Evolutionary conservation across 2,329 filamentous ascomycete genomes (phyloP).

Genomic region (Calonectria leucothoes): DNA sequence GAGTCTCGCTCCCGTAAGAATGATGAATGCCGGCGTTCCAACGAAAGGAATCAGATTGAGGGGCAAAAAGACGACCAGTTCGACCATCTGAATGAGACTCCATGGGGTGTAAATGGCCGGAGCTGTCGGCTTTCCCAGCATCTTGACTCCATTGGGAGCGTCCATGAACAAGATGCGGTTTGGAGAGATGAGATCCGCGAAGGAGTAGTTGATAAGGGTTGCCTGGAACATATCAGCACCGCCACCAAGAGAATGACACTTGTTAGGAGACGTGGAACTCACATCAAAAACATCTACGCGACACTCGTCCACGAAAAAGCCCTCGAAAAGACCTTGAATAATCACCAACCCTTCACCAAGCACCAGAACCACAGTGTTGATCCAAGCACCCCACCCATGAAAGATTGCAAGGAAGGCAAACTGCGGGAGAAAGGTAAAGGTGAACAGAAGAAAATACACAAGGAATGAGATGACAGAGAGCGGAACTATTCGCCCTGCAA

Average conservation of each 20-base stretch:
- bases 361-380: conserved; percentile 88
- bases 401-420: conserved; percentile 91
- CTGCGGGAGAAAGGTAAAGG: conserved; percentile 89
- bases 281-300: conserved; percentile 88
- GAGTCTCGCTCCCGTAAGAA: conserved; percentile 87
- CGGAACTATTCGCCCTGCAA: conserved; percentile 81
- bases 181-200: conserved; percentile 74
- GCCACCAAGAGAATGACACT: no score
- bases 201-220: conserved; percentile 80
- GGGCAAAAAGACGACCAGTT: conserved; percentile 82
- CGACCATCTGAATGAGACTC: conserved; percentile 88
- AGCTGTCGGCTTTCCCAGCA: conserved; percentile 83
- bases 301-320: conserved; percentile 84
- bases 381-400: conserved; percentile 87
- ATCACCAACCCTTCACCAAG: conserved; percentile 85
- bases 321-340: conserved; percentile 77
- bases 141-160: conserved; percentile 78
- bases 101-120: conserved; percentile 87
- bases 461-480: conserved; percentile 84
- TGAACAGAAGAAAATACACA: conserved; percentile 87
- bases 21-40: conserved; percentile 85
- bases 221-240: conserved; percentile 54
- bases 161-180: conserved; percentile 75
- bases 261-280: conserved; percentile 41
- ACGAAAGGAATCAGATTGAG: conserved; percentile 89